Percentiles rank a stretch among this genome's conserved stretches.
Conservation (phyloP, 306 rosid species). For the Corylus americana region DNA sequence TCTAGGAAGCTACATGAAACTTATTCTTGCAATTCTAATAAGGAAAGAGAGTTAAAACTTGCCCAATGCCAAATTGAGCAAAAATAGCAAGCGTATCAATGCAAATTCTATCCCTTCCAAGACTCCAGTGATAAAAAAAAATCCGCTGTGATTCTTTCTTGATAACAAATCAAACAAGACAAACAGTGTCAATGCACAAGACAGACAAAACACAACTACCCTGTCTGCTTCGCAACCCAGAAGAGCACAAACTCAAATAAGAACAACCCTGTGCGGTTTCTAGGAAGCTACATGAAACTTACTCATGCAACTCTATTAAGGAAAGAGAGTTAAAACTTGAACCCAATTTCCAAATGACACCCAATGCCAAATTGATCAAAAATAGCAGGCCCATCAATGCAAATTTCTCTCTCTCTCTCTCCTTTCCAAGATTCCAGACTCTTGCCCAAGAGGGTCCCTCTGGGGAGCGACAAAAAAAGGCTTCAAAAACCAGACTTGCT, state of each 20-base stretch:
- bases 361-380: neutral
- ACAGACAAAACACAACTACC: neutral
- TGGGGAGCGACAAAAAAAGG: neutral
- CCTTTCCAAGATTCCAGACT: neutral
- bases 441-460: neutral
- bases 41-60: conserved; percentile 18
- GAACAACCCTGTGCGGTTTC: conserved; percentile 8
- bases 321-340: conserved; percentile 7
- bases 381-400: conserved; percentile 2
- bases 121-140: too few species aligned
- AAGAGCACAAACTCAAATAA: conserved; percentile 5
- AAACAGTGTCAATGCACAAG: neutral
- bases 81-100: too few species aligned
- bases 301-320: neutral
- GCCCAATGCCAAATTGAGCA: neutral
- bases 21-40: neutral
- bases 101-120: too few species aligned
- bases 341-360: too few species aligned
- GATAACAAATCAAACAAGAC: neutral
- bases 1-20: conserved; percentile 2
- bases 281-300: conserved; percentile 7
- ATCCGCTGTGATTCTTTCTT: too few species aligned
- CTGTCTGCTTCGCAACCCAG: neutral
- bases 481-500: conserved; percentile 1
- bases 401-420: neutral